phyloP scores from a whole-genome alignment of 169 alveolate genomes.

The Eimeria falciformis region DNA sequence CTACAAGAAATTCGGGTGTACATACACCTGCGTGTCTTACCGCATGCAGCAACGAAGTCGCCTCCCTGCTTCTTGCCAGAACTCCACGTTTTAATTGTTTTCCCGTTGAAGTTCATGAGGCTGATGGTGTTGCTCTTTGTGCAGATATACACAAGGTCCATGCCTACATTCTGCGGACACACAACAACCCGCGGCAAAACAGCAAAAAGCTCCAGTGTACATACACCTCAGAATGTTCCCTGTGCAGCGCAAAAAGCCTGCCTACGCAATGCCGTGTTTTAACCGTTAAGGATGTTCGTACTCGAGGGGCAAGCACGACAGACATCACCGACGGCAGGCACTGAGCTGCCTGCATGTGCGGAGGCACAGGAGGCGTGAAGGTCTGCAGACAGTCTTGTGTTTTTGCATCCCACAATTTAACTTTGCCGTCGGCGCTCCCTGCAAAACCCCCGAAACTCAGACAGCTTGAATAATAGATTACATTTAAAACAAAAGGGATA shows the following conservation, averaged over 20 bases:
- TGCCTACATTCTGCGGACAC: not conserved
- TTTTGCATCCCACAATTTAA: slow-evolving; percentile 77
- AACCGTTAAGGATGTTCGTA: not conserved
- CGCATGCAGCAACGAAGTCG: slow-evolving; percentile 70
- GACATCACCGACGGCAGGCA: slow-evolving; percentile 6
- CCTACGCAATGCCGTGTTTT: too few species aligned
- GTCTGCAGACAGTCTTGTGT: slow-evolving; percentile 68
- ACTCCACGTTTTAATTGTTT: slow-evolving; percentile 65
- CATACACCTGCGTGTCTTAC: slow-evolving; percentile 11
- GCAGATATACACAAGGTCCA: slow-evolving; percentile 57
- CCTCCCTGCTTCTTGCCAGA: slow-evolving; percentile 74
- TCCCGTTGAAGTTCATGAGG: slow-evolving; percentile 72
- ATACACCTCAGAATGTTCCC: too few species aligned
- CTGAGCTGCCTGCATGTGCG: slow-evolving; percentile 36
- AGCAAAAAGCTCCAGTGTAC: too few species aligned
- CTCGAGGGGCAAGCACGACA: slow-evolving; percentile 59
- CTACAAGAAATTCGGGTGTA: not conserved
- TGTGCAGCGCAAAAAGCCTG: too few species aligned
- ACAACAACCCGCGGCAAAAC: too few species aligned
- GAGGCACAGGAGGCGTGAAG: slow-evolving; percentile 76
- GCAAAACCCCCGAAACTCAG: not conserved
- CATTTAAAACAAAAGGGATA: too few species aligned
- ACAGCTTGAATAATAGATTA: not conserved
- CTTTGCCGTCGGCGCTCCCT: slow-evolving; percentile 70
- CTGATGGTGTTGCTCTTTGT: slow-evolving; percentile 53